Evolutionary conservation across 2,329 filamentous ascomycete species (phyloP), one percentile per base, ranked within the genome.

Genomic region (Botrytis fragariae): DNA sequence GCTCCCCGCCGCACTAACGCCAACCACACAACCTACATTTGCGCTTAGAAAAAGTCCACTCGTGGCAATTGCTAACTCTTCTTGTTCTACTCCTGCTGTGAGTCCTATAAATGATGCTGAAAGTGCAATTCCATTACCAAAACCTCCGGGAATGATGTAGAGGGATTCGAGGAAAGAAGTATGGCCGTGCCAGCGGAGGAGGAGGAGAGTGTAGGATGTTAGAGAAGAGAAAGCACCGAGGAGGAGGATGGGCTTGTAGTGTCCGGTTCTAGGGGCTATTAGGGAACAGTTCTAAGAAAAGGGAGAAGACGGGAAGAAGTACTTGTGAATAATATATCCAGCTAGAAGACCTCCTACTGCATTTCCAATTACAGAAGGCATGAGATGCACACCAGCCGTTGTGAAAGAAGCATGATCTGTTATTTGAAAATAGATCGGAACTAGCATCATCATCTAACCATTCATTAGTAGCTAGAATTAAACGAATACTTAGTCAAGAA

Each of bases 361-460:
- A 76, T 93, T 93, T 0, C 91, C 92, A 0, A 87, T 82, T 0
- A 93, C 90, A 0, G 91, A 89, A 0, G 91, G 91, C 57, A 93
- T 85, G 0, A 93, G 82, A 77, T 92, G 89, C 0, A 87, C 82
- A 0, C 86, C 87, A 0, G 91, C 89, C 1, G 84, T 82, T 0
- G 90, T 89, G 59, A 86, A 88, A 0, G 88, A 89, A 1, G 86
- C 86, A 1, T 84, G 83, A 4, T 86, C 83, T 0, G 90, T 90
- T 1, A 92, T 86, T 74, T 92, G 89, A 74, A 93, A 93, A 81
- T 93, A 93, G 0, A 93, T 80, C 0, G 91, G 91, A 0, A 93
- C 86, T 0, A 87, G 85, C 71, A 90, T 89, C 87, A 92, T 90
- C 78, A 90, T 84, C 82, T 85, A 54, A 0, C 2, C 5, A 1